phyloP scores from a whole-genome alignment of 2,329 filamentous ascomycete species.

The Apiospora sp. region DNA sequence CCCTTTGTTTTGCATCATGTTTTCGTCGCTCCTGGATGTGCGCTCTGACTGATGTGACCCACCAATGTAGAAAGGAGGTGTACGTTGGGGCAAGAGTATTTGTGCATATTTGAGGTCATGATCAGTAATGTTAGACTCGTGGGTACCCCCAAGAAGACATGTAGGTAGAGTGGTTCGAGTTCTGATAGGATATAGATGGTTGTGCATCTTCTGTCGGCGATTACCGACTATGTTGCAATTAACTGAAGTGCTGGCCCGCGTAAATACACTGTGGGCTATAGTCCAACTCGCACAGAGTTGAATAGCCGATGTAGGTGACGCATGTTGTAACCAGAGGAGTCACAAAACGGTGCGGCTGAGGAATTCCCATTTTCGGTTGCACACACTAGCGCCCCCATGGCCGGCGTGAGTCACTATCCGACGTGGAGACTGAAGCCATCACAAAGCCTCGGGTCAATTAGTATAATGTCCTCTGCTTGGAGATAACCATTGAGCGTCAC shows the following conservation, averaged over 20 bases:
- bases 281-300: background rate
- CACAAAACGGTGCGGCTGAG: background rate
- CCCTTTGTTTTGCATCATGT: background rate
- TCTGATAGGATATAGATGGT: background rate
- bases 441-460: background rate
- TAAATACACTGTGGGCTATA: background rate
- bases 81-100: slow-evolving; percentile 51
- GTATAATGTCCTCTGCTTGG: background rate
- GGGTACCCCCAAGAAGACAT: background rate
- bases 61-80: slow-evolving; percentile 27
- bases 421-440: slow-evolving; percentile 17
- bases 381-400: background rate
- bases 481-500: background rate
- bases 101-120: slow-evolving; percentile 54
- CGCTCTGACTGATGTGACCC: slow-evolving; percentile 34
- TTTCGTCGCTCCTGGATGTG: background rate
- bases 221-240: background rate
- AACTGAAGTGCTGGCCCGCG: background rate
- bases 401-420: slow-evolving; percentile 7
- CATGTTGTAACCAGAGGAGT: background rate
- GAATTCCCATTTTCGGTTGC: background rate
- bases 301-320: background rate
- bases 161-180: background rate
- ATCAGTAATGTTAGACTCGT: background rate
- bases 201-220: background rate